A percentile compares a stretch with the other conserved stretches of the same genome.
Evolutionary conservation across 2,329 filamentous ascomycete species (phyloP).

Genomic region (Dothistroma pini): DNA sequence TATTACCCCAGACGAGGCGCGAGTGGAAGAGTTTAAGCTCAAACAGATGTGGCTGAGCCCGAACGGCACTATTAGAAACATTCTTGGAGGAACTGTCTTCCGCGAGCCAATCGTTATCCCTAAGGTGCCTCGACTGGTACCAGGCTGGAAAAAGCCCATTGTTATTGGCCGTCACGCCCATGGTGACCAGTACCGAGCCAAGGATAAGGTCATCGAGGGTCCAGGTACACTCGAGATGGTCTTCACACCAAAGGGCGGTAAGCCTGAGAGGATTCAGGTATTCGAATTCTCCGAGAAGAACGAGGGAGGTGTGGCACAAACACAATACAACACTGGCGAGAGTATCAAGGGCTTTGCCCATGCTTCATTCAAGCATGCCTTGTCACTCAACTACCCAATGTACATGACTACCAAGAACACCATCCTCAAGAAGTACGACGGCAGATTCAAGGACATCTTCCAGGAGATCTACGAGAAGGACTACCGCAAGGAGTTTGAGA

Average conservation of each 20-base stretch:
- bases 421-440: constrained; percentile 98
- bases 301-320: constrained; percentile 78
- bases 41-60: constrained; percentile 99
- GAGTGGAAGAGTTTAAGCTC: constrained; percentile 96
- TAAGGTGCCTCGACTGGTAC: constrained; percentile 85
- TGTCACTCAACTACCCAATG: constrained; percentile 82
- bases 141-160: constrained; percentile 98
- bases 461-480: constrained; percentile 87
- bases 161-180: constrained; percentile 98
- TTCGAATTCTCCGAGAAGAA: constrained; percentile 76
- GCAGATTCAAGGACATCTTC: constrained; percentile 99
- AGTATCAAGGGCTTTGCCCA: constrained; percentile 94
- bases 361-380: constrained; percentile 91
- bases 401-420: constrained; percentile 99
- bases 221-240: constrained; percentile 91
- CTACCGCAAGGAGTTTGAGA: constrained; percentile 87
- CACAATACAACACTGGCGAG: constrained; percentile 98
- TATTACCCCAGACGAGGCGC: constrained; percentile 95
- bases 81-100: constrained; percentile 91
- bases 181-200: constrained; percentile 97
- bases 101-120: constrained; percentile 97
- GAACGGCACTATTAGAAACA: constrained; percentile 78
- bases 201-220: constrained; percentile 79
- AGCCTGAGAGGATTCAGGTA: constrained; percentile 83
- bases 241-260: constrained; percentile 76